phyloP scores from a whole-genome alignment of 176 grass and related monocot genomes.

The Coix lacrymajobi region DNA sequence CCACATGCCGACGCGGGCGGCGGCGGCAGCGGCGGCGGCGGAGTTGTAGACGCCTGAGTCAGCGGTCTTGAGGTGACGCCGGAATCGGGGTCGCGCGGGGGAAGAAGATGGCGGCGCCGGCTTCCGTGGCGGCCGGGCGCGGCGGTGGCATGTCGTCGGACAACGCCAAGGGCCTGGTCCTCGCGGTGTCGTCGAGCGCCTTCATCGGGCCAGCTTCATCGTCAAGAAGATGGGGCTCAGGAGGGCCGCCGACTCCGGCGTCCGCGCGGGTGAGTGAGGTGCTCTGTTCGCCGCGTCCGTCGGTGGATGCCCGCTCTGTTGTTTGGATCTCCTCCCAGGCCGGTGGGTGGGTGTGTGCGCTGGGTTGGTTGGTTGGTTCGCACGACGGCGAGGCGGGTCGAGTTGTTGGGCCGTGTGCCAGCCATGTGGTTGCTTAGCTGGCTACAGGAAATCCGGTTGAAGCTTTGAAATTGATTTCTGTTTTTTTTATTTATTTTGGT shows the following conservation, averaged over 20 bases:
- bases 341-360: not conserved
- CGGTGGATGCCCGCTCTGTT: not conserved
- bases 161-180: constrained; percentile 72
- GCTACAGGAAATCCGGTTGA: not conserved
- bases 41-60: not conserved
- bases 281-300: not conserved
- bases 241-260: constrained; percentile 65
- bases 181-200: constrained; percentile 78
- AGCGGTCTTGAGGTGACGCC: not conserved
- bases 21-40: not conserved
- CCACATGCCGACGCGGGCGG: constrained; percentile 17
- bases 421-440: constrained; percentile 12
- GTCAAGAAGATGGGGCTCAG: constrained; percentile 76
- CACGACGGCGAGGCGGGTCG: not conserved
- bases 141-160: constrained; percentile 66
- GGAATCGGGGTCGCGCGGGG: not conserved
- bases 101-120: constrained; percentile 27
- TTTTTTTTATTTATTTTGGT: not conserved
- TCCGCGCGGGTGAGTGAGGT: constrained; percentile 61
- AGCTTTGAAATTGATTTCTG: not conserved
- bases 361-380: constrained; percentile 3
- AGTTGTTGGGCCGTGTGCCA: not conserved
- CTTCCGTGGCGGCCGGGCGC: not conserved
- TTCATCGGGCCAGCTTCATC: constrained; percentile 77
- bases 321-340: constrained; percentile 29